These are phyloP conservation scores for Nakazawaea molendinolei DNA, from an alignment of 805 yeast genomes.

Conservation along the genomic window DNA sequence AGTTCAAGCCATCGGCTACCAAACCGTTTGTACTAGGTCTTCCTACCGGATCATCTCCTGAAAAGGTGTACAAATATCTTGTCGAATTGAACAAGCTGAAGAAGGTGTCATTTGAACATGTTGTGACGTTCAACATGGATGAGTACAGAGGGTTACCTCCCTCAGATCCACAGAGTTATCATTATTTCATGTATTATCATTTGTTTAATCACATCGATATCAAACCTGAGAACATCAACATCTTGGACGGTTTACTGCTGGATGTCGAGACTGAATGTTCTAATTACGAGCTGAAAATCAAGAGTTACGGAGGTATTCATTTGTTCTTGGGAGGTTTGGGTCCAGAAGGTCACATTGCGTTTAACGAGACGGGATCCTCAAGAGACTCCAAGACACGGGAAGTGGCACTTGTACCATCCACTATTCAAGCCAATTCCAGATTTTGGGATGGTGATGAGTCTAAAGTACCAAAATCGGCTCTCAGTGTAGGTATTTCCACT, in stretches of 20 bases:
- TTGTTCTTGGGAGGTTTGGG: conserved; percentile 55
- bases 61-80: conserved; percentile 41
- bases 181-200: conserved; percentile 50
- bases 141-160: conserved; percentile 48
- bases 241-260: conserved; percentile 44
- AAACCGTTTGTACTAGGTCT: conserved; percentile 50
- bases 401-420: conserved; percentile 39
- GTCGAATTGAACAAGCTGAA: conserved; percentile 37
- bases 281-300: conserved; percentile 41
- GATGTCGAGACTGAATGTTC: conserved; percentile 40
- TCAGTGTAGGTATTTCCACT: conserved; percentile 53
- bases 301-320: conserved; percentile 41
- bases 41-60: conserved; percentile 60
- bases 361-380: conserved; percentile 49
- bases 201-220: conserved; percentile 51
- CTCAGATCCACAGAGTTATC: conserved; percentile 43
- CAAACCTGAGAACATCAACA: conserved; percentile 43
- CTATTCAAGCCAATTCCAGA: conserved; percentile 47
- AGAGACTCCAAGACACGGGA: conserved; percentile 39
- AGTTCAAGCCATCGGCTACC: conserved; percentile 35
- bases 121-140: conserved; percentile 58
- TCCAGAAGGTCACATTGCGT: conserved; percentile 56
- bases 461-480: conserved; percentile 45
- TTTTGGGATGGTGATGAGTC: conserved; percentile 39
- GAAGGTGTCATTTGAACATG: conserved; percentile 39